A percentile compares a stretch with the other conserved stretches of the same genome.
Evolutionary conservation across 495 filamentous ascomycete genomes (phyloP).

Genomic region (Tuber borchii): DNA sequence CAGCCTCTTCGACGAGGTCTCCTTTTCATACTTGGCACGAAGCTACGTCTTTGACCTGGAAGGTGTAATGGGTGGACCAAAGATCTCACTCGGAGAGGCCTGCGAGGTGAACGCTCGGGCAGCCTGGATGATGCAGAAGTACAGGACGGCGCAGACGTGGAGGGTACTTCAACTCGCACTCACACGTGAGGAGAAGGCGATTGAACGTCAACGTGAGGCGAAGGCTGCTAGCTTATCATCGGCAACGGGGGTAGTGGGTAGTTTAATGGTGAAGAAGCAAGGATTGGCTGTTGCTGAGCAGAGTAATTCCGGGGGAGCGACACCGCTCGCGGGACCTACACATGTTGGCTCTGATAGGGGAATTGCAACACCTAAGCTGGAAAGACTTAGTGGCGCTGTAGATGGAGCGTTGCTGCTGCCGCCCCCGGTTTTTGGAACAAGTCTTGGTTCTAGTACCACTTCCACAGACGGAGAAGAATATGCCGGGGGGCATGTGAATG

Average conservation of each 20-base stretch:
- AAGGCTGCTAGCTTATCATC: slow-evolving; percentile 8
- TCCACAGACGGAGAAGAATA: slow-evolving; percentile 37
- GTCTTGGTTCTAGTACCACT: slow-evolving; percentile 30
- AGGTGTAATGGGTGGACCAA: slow-evolving; percentile 17
- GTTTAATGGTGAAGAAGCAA: not conserved
- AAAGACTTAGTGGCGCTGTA: not conserved
- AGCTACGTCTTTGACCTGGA: slow-evolving; percentile 28
- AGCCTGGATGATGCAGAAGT: slow-evolving; percentile 33
- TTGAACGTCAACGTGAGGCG: slow-evolving; percentile 10
- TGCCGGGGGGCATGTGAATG: not conserved
- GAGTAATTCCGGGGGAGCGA: slow-evolving; percentile 17
- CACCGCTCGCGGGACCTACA: slow-evolving; percentile 15
- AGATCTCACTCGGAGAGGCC: slow-evolving; percentile 29
- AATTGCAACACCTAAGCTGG: slow-evolving; percentile 18
- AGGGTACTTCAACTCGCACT: slow-evolving; percentile 30
- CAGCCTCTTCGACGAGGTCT: slow-evolving; percentile 32
- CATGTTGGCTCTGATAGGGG: not conserved
- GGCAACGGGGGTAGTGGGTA: not conserved
- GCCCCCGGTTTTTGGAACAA: slow-evolving; percentile 33
- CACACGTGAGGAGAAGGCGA: slow-evolving; percentile 29
- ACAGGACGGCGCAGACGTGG: slow-evolving; percentile 38
- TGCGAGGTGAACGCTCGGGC: slow-evolving; percentile 35
- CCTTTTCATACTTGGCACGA: slow-evolving; percentile 31
- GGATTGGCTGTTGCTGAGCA: slow-evolving; percentile 15
- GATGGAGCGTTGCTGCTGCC: slow-evolving; percentile 28